A percentile compares a stretch with the other conserved stretches of the same genome.
phyloP scores from a whole-genome alignment of 768 basidiomycete species.

The Hirschioporus abietinus region DNA sequence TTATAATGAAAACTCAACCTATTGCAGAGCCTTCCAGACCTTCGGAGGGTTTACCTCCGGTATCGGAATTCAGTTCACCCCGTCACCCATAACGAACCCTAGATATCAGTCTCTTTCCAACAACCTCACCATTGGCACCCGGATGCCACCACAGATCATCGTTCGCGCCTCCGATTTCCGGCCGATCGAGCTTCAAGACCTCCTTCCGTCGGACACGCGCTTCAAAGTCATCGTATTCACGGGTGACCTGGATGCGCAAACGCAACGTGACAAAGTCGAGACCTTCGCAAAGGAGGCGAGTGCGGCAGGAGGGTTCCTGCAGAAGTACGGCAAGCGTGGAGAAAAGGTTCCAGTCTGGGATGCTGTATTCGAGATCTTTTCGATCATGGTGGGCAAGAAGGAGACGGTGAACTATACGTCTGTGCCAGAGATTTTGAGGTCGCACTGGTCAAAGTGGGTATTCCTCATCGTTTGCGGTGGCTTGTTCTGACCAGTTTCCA shows the following conservation, averaged over 20 bases:
- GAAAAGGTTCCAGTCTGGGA: conserved; percentile 21
- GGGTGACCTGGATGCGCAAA: conserved; percentile 34
- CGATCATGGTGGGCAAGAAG: conserved; percentile 35
- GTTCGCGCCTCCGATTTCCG: conserved; percentile 46
- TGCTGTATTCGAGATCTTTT: conserved; percentile 38
- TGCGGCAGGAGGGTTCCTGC: conserved; percentile 22
- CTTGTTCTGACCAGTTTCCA: conserved; percentile 18
- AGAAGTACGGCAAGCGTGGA: conserved; percentile 23
- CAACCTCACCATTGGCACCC: conserved; percentile 44
- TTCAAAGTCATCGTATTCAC: conserved; percentile 54
- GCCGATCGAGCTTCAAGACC: conserved; percentile 48
- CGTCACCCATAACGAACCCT: conserved; percentile 39
- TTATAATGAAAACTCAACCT: neutral
- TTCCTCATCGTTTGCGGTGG: neutral
- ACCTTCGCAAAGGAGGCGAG: conserved; percentile 30
- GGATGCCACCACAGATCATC: conserved; percentile 44
- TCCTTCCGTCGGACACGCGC: conserved; percentile 43
- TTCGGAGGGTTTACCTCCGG: conserved; percentile 53
- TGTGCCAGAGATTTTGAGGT: conserved; percentile 40
- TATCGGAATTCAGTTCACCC: conserved; percentile 46
- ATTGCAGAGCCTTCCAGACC: conserved; percentile 40
- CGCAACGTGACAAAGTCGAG: conserved; percentile 26
- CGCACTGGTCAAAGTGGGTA: conserved; percentile 57
- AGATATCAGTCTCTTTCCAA: conserved; percentile 32
- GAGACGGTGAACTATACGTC: conserved; percentile 37